A percentile compares a stretch with the other conserved stretches of the same genome.
Conservation (phyloP, 2,329 filamentous ascomycete genomes). For the Rhinocladiella similis region DNA sequence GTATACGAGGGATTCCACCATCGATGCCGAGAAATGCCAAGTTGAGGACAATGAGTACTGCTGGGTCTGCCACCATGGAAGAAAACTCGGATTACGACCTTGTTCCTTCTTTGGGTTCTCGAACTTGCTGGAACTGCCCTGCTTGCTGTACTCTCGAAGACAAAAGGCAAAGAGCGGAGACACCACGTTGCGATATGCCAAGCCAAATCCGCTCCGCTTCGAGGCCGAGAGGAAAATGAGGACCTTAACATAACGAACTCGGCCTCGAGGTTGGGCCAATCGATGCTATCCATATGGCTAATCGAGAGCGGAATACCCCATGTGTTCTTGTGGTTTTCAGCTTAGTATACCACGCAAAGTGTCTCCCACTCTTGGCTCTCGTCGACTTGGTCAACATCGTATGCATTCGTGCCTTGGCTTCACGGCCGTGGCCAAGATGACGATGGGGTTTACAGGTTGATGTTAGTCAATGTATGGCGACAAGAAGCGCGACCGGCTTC, state of each 20-base stretch:
- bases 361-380: neutral
- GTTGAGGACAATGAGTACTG: neutral
- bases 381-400: neutral
- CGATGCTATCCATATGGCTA: neutral
- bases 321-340: neutral
- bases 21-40: slow-evolving; percentile 6
- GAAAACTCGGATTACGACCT: no score
- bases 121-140: neutral
- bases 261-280: neutral
- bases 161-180: neutral
- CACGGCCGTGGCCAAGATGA: neutral
- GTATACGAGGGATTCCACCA: neutral
- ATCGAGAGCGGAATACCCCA: no score
- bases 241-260: slow-evolving; percentile 13
- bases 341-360: neutral
- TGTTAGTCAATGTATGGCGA: neutral
- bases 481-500: neutral
- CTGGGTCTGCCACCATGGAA: no score
- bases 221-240: slow-evolving; percentile 17
- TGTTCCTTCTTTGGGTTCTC: neutral
- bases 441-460: neutral
- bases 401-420: neutral
- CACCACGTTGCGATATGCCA: slow-evolving; percentile 3
- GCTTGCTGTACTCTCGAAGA: neutral
- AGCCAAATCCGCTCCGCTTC: slow-evolving; percentile 9